These are phyloP conservation scores for Alloascoidea hylecoeti DNA, from an alignment of 805 yeast genomes.

Conservation along the genomic window DNA sequence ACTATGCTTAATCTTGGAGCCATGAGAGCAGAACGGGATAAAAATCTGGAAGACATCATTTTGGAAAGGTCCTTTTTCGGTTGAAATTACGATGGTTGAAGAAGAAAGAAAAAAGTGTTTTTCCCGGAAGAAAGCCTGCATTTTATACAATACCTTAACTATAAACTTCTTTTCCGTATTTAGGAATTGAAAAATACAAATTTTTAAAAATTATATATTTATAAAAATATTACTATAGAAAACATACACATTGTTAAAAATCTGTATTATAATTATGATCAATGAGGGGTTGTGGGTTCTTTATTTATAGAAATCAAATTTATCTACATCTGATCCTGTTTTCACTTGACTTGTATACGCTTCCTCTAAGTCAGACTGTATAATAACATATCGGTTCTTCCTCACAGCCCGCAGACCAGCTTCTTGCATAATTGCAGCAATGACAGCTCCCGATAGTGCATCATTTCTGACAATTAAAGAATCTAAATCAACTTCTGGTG, in stretches of 20 bases:
- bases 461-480: conserved; percentile 91
- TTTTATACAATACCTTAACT: too few relatives aligned
- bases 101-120: background rate
- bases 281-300: too few relatives aligned
- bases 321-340: conserved; percentile 89
- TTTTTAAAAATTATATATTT: too few relatives aligned
- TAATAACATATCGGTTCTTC: conserved; percentile 91
- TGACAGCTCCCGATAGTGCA: conserved; percentile 89
- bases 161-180: too few relatives aligned
- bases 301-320: conserved; percentile 92
- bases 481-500: conserved; percentile 96
- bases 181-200: too few relatives aligned
- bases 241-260: too few relatives aligned
- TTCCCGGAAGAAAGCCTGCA: too few relatives aligned
- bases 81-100: background rate
- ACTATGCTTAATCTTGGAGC: background rate
- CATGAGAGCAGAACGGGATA: background rate
- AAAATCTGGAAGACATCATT: background rate
- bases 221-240: too few relatives aligned
- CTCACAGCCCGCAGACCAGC: conserved; percentile 98
- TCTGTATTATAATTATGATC: too few relatives aligned
- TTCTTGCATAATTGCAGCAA: conserved; percentile 99
- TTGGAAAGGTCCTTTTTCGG: background rate
- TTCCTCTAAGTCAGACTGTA: conserved; percentile 94
- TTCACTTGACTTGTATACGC: conserved; percentile 96